Percentiles rank a stretch among this genome's conserved stretches.
phyloP scores from a whole-genome alignment of 2,329 filamentous ascomycete species.

The Pseudonectria buxi region DNA sequence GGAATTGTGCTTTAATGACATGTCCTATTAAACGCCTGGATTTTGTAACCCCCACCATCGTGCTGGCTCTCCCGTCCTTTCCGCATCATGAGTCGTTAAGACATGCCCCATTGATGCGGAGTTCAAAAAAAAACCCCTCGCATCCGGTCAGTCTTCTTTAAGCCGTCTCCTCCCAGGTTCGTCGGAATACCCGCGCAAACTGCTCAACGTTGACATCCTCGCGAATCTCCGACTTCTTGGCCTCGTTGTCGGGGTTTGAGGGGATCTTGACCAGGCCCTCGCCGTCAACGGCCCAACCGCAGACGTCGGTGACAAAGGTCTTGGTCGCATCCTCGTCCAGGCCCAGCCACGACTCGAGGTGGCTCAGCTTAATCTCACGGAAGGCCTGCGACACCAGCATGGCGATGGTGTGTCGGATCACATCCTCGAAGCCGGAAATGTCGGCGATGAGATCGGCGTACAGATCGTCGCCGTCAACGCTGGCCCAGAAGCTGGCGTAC shows the following conservation, averaged over 20 bases:
- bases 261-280: slow-evolving; percentile 67
- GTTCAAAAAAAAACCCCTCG: slow-evolving; percentile 9
- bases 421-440: slow-evolving; percentile 89
- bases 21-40: slow-evolving; percentile 31
- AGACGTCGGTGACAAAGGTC: slow-evolving; percentile 79
- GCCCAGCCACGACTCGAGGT: slow-evolving; percentile 71
- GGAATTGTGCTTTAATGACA: slow-evolving; percentile 30
- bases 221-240: slow-evolving; percentile 87
- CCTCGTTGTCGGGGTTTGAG: slow-evolving; percentile 94
- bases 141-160: slow-evolving; percentile 18
- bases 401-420: slow-evolving; percentile 84
- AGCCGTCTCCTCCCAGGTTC: slow-evolving; percentile 70
- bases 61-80: slow-evolving; percentile 20
- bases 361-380: slow-evolving; percentile 61
- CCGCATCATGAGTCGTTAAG: slow-evolving; percentile 24
- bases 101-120: slow-evolving; percentile 20
- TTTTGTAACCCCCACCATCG: slow-evolving; percentile 26
- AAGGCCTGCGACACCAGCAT: slow-evolving; percentile 76
- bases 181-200: slow-evolving; percentile 71
- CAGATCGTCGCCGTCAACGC: slow-evolving; percentile 85
- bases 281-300: slow-evolving; percentile 74
- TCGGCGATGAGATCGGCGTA: slow-evolving; percentile 95
- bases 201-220: slow-evolving; percentile 92
- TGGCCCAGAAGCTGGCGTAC: slow-evolving; percentile 89
- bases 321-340: slow-evolving; percentile 59